Conservation (phyloP, 345 rosid species). For the Laguncularia racemosa region DNA sequence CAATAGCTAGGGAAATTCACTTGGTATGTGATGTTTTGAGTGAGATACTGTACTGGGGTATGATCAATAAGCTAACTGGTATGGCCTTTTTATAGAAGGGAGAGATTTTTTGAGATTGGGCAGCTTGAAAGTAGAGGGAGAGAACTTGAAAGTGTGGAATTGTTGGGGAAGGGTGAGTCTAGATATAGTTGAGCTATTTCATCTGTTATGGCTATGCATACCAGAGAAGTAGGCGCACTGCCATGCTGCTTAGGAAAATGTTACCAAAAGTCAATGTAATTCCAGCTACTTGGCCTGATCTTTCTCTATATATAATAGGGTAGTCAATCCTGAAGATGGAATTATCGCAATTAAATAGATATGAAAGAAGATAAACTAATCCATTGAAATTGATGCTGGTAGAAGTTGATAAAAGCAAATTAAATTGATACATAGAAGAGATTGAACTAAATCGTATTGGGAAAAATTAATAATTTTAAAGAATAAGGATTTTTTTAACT, state of each 20-base stretch:
- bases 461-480: too few relatives aligned
- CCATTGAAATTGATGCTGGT: too few relatives aligned
- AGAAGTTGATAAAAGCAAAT: too few relatives aligned
- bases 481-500: too few relatives aligned
- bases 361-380: too few relatives aligned
- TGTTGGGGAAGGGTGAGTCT: neutral
- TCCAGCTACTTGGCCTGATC: too few relatives aligned
- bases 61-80: neutral
- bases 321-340: too few relatives aligned
- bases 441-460: too few relatives aligned
- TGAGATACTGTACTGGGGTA: neutral
- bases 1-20: too few relatives aligned
- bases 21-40: neutral
- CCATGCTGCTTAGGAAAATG: neutral
- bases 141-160: neutral
- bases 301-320: neutral
- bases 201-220: neutral
- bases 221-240: neutral
- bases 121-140: neutral
- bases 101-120: neutral
- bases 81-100: neutral
- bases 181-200: constrained; percentile 5
- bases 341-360: too few relatives aligned
- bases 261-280: neutral
- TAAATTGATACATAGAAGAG: too few relatives aligned